These are phyloP conservation scores for Piloderma croceum DNA, from an alignment of 768 basidiomycete species.

Conservation along the genomic window DNA sequence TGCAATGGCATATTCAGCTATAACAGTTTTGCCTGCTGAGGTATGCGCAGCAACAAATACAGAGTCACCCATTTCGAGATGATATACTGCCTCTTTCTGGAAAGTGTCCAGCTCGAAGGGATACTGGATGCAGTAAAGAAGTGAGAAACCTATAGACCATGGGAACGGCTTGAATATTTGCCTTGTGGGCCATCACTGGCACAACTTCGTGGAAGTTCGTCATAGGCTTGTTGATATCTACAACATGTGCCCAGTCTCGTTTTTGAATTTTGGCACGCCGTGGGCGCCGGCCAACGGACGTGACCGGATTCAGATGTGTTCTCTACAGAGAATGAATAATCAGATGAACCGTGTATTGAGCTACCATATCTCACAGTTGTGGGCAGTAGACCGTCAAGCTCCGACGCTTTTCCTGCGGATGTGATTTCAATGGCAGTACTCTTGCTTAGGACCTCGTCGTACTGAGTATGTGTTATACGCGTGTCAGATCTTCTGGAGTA, in stretches of 20 bases:
- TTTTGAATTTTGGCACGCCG: slow-evolving; percentile 55
- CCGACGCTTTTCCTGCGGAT: slow-evolving; percentile 28
- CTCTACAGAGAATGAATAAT: slow-evolving; percentile 32
- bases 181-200: slow-evolving; percentile 94
- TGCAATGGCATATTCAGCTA: slow-evolving; percentile 97
- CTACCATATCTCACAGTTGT: slow-evolving; percentile 33
- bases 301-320: slow-evolving; percentile 52
- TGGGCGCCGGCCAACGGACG: slow-evolving; percentile 28
- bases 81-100: slow-evolving; percentile 98
- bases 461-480: slow-evolving; percentile 1
- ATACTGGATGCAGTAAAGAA: slow-evolving; percentile 48
- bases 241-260: slow-evolving; percentile 97
- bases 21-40: slow-evolving; percentile 98
- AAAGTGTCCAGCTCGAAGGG: slow-evolving; percentile 99
- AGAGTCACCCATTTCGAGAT: slow-evolving; percentile 93
- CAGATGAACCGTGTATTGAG: slow-evolving; percentile 4
- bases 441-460: too few species aligned
- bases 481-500: slow-evolving; percentile 4
- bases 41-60: slow-evolving; percentile 99
- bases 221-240: slow-evolving; percentile 88
- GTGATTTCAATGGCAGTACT: slow-evolving; percentile 15
- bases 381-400: slow-evolving; percentile 79
- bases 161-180: slow-evolving; percentile 29
- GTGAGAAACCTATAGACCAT: neutral
- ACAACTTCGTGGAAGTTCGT: slow-evolving; percentile 88